These are phyloP conservation scores for Drechslerella coelobrocha DNA, from an alignment of 2,329 filamentous ascomycete genomes.

Conservation along the genomic window DNA sequence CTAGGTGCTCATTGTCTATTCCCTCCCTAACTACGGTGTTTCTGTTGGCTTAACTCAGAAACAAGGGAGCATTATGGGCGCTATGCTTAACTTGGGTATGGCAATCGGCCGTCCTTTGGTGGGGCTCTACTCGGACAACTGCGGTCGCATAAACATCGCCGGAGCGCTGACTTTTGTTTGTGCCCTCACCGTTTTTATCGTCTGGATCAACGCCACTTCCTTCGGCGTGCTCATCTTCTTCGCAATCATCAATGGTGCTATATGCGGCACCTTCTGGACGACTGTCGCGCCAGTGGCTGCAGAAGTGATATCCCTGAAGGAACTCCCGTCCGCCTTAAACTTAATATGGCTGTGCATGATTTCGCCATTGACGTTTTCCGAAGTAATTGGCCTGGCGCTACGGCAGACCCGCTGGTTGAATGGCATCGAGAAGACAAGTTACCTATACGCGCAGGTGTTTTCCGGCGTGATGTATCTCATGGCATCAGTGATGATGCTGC, in stretches of 20 bases:
- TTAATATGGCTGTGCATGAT: constrained; percentile 75
- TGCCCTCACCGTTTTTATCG: constrained; percentile 70
- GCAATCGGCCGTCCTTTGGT: constrained; percentile 74
- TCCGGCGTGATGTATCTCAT: constrained; percentile 69
- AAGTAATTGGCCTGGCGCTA: constrained; percentile 66
- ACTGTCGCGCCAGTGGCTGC: constrained; percentile 73
- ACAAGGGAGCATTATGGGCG: constrained; percentile 75
- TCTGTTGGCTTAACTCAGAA: constrained; percentile 70
- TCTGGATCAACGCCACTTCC: constrained; percentile 73
- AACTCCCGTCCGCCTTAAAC: constrained; percentile 73
- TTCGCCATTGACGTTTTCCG: constrained; percentile 72
- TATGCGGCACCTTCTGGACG: constrained; percentile 75
- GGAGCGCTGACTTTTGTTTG: constrained; percentile 69
- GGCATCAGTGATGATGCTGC: constrained; percentile 63
- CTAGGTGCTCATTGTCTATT: constrained; percentile 41
- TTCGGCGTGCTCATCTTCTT: constrained; percentile 76
- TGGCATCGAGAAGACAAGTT: constrained; percentile 61
- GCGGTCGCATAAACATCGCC: constrained; percentile 77
- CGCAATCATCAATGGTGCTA: constrained; percentile 69
- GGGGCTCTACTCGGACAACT: constrained; percentile 73
- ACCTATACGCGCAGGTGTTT: constrained; percentile 68
- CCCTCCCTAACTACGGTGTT: constrained; percentile 70
- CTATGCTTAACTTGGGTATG: constrained; percentile 71
- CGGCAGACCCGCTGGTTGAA: constrained; percentile 55
- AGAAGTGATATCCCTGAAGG: constrained; percentile 74